Evolutionary conservation across 176 grass and related monocot species (phyloP), one percentile per base, ranked within the genome.

Genomic region (Paspalum notatum): DNA sequence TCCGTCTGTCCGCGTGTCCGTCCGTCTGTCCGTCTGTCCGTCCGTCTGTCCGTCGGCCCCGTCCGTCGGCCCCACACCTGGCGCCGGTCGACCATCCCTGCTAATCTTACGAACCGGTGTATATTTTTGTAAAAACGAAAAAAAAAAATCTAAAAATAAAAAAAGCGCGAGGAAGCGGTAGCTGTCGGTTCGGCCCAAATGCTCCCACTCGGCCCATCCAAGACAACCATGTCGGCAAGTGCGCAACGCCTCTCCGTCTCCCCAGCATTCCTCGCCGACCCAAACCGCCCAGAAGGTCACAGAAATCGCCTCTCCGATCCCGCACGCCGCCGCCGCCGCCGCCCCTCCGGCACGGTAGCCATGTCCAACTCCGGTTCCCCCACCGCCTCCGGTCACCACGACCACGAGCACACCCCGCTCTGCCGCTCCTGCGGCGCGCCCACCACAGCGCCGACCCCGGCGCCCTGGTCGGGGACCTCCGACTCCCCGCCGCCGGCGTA

Each of bases 401-500:
- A n/a, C 62, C 87, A 76, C 87, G 68, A 70, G 15, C 46, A 58
- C 61, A 48, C 80, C 57, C 57, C 84, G 15, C 74, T 76, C 62
- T 89, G 82, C 82, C 79, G 39, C 76, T 81, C 79, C 73, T 92
- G 85, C 67, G 90, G 88, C 47, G 76, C 71, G 55, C 84, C 80
- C 12, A 77, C 89, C n/a, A 48, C 88, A 4, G 25, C 74, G 56
- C 88, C 86, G n/a, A 22, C 60, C n/a, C 85, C 77, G 50, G 68
- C 40, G 2, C 88, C 83, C 27, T 99, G 92, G 90, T 77, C 90
- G 6, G 79, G 66, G 68, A 44, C 70, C 32, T 87, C 85, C 71
- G 78, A 85, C 18, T 95, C 92, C 38, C 88, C 86, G 73, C 95
- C 95, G 15, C 92, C 95, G 8, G 92, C 90, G n/a, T 98, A 98